phyloP scores from a whole-genome alignment of 805 yeast genomes.

The Hanseniaspora guilliermondii region DNA sequence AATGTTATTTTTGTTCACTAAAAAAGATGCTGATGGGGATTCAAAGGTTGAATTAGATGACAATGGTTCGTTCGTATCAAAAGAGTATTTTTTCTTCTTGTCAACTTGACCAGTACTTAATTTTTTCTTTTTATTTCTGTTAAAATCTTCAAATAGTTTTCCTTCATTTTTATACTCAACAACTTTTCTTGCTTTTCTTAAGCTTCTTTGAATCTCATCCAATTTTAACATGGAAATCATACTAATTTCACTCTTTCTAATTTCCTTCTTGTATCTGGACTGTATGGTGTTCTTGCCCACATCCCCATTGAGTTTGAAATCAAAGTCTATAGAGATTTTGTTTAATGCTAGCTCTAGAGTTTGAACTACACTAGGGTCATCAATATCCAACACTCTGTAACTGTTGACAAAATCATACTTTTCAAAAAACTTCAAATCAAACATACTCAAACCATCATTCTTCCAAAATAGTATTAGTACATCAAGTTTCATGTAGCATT shows the following conservation, averaged over 20 bases:
- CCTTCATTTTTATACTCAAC: conserved; percentile 15
- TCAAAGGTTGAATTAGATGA: conserved; percentile 12
- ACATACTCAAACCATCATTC: conserved; percentile 23
- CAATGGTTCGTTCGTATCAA: not conserved
- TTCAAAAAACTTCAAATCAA: conserved; percentile 17
- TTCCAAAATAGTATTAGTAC: conserved; percentile 32
- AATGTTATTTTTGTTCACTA: not conserved
- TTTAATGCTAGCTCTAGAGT: conserved; percentile 24
- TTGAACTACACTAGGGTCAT: conserved; percentile 24
- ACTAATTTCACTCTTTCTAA: conserved; percentile 19
- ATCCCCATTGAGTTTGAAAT: conserved; percentile 26
- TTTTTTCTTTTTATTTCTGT: conserved; percentile 20
- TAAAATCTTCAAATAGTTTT: conserved; percentile 10
- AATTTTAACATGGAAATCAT: conserved; percentile 22
- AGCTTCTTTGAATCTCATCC: not conserved
- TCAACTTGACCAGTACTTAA: conserved; percentile 20
- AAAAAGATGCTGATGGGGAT: not conserved
- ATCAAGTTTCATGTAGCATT: conserved; percentile 20
- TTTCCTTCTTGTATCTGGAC: conserved; percentile 13
- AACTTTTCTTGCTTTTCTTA: conserved; percentile 17
- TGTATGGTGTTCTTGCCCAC: conserved; percentile 21
- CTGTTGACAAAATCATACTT: conserved; percentile 22
- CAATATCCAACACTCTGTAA: conserved; percentile 23
- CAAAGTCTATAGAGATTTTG: conserved; percentile 20
- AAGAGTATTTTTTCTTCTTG: not conserved